Evolutionary conservation across 1,139 yeast genomes (phyloP), one percentile per base, ranked within the genome.

Genomic region (Pneumocystis canis): DNA sequence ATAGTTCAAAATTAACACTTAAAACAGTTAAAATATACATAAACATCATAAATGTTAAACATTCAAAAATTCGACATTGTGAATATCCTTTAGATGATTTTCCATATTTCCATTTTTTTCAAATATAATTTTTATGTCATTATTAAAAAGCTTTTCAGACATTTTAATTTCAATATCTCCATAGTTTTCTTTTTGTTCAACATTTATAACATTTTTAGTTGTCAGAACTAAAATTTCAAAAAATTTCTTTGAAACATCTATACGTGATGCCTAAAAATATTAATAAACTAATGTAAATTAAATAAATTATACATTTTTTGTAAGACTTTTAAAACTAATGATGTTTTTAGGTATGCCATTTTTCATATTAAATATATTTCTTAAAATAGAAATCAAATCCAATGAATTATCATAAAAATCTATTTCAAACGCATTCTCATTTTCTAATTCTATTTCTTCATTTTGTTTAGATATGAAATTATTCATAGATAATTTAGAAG

Each of bases 191-290:
- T 77, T 76, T 75, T 89, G 96, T 37, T 80, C 74, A 59, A 89
- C 73, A 30, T 77, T 75, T 61, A 89, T 75, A 61, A 90, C 84
- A 69, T 86, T 92, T 64, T 83, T 79, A 7, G 95, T 86, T 0
- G 96, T 95, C 67, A 89, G 76, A 0, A 89, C 92, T 69, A 90
- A 77, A 71, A 89, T 73, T 71, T 89, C 95, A 70, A 89, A 89
- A 73, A 89, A 89, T 67, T 87, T 81, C 69, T 82, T 81, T 9
- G 89, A 81, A 0, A 90, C 92, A 68, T 85, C 84, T 66, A 77
- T 77, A 68, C 80, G 67, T 20, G 54, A 25, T 25, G 31, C 54
- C 54, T 47, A 47, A 14, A 40, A 47, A 47, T 47, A 6, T 64
- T 37, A 28, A 47, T 28, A 28, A 28, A 39, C 31, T 14, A 32